Base-by-base conservation (phyloP, 2,329 filamentous ascomycete genomes). In the Cadophora gregata region DNA sequence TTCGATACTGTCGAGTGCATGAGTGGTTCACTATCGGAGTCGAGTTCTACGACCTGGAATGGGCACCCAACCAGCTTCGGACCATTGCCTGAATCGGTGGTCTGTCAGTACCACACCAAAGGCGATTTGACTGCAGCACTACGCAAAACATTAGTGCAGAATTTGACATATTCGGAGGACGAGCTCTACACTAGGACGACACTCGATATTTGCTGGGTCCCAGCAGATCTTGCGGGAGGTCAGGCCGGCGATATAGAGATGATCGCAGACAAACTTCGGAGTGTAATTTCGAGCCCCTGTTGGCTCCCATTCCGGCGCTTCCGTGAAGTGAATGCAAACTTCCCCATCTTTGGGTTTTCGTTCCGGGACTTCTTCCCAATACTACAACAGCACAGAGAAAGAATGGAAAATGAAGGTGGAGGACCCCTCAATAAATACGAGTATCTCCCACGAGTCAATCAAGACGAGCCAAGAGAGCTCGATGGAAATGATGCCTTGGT, bases 261-360 rank as follows among this genome's bases (percentile, higher is more conserved):
- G 12, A 19, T 33, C 10, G 31, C 14, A 16, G 7, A 48, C 25
- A 48, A 4, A 7, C 27, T 60, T 24, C 8, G 21, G 8, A 31
- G 33, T 31, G 29, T 60, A 19, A 48, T 29, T 7, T n/a, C 24
- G 12, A 60, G 29, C 25, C 25, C 29, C n/a, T 48, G 55, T 27
- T 67, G 65, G 65, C 12, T 53, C 14, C 2, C 33, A 47, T 67
- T 67, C 12, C 60, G 63, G 24, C 65, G 29, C 51, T 63, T 67
- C 50, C 65, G 65, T 9, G 60, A 67, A 29, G 63, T 45, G 6
- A 67, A 67, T n/a, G 61, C 65, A 6, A 10, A 67, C 33, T 63
- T 63, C 36, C 45, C 60, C 8, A 60, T 67, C 21, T 63, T 67
- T 25, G 65, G 61, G 3, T 29, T 55, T 8, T 24, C 6, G 6